Percentiles rank a stretch among this genome's conserved stretches.
Evolutionary conservation across 352 stramenopile genomes (phyloP).

Genomic region (Phytophthora hybrid): DNA sequence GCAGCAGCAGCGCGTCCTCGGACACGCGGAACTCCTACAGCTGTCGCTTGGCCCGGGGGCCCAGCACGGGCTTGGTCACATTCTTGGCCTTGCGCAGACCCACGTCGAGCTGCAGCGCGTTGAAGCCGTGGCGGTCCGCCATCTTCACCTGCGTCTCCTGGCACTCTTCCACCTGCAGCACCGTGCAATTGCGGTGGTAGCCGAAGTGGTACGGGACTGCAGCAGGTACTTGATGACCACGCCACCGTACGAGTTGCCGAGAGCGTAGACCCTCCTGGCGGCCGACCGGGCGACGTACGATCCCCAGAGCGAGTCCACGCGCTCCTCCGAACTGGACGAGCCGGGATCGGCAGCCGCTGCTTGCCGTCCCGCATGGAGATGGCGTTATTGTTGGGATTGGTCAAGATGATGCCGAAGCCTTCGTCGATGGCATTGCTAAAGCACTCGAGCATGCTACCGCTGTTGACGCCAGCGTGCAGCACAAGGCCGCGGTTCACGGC

Average conservation of each 20-base stretch:
- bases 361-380: conserved; percentile 85
- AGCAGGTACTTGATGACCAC: conserved; percentile 91
- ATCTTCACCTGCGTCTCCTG: conserved; percentile 97
- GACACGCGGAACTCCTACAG: too few relatives aligned
- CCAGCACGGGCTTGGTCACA: too few relatives aligned
- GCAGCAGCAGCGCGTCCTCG: too few relatives aligned
- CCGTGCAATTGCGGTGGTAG: conserved; percentile 96
- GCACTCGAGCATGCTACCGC: conserved; percentile 90
- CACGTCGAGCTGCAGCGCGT: conserved; percentile 89
- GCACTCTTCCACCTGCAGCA: conserved; percentile 91
- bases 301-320: conserved; percentile 91
- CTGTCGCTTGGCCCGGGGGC: too few relatives aligned
- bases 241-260: conserved; percentile 90
- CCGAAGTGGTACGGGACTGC: conserved; percentile 97
- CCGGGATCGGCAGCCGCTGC: conserved; percentile 86
- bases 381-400: conserved; percentile 92
- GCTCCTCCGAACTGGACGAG: conserved; percentile 90
- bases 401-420: conserved; percentile 88
- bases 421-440: conserved; percentile 89
- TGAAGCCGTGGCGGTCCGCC: conserved; percentile 94
- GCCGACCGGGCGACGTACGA: conserved; percentile 70
- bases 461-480: conserved; percentile 87
- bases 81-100: too few relatives aligned
- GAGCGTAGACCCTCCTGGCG: conserved; percentile 81
- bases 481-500: conserved; percentile 75